A percentile compares a stretch with the other conserved stretches of the same genome.
phyloP scores from a whole-genome alignment of 495 filamentous ascomycete species.

The Xylaria palmicola region DNA sequence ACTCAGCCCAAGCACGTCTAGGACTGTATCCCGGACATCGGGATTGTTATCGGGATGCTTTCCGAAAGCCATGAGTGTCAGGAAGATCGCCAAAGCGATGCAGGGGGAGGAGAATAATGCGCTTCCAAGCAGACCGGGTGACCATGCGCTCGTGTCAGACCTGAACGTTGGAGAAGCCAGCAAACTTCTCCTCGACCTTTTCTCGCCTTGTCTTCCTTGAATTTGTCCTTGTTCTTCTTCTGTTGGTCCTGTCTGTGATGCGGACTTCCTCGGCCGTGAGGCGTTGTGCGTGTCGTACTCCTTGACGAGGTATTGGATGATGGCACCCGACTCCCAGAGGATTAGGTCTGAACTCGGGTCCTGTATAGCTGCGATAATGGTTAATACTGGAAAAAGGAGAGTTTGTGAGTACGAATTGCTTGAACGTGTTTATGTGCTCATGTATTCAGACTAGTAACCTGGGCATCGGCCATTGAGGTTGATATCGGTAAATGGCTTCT shows the following conservation, averaged over 20 bases:
- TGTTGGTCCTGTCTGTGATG: too few relatives aligned
- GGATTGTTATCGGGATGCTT: too few relatives aligned
- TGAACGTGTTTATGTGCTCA: neutral
- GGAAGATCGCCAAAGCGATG: too few relatives aligned
- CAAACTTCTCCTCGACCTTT: conserved; percentile 20
- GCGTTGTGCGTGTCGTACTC: conserved; percentile 22
- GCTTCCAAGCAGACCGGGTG: conserved; percentile 11
- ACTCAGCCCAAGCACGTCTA: too few relatives aligned
- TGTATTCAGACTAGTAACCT: conserved; percentile 13
- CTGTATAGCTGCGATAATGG: conserved; percentile 54
- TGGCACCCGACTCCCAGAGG: conserved; percentile 67
- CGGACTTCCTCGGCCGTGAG: too few relatives aligned
- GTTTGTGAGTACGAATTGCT: too few relatives aligned
- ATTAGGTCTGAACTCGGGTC: conserved; percentile 61
- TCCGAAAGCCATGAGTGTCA: too few relatives aligned
- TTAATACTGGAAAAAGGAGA: neutral
- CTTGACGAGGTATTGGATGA: conserved; percentile 57
- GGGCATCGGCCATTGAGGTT: conserved; percentile 70
- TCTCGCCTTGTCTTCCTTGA: conserved; percentile 11
- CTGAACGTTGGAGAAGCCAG: conserved; percentile 10
- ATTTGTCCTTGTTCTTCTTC: conserved; percentile 40
- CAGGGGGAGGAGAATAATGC: too few relatives aligned
- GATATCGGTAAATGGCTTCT: conserved; percentile 48
- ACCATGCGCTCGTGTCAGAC: conserved; percentile 22
- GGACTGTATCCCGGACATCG: too few relatives aligned